Conservation (phyloP, 495 filamentous ascomycete species). For the Daldinia childiae region DNA sequence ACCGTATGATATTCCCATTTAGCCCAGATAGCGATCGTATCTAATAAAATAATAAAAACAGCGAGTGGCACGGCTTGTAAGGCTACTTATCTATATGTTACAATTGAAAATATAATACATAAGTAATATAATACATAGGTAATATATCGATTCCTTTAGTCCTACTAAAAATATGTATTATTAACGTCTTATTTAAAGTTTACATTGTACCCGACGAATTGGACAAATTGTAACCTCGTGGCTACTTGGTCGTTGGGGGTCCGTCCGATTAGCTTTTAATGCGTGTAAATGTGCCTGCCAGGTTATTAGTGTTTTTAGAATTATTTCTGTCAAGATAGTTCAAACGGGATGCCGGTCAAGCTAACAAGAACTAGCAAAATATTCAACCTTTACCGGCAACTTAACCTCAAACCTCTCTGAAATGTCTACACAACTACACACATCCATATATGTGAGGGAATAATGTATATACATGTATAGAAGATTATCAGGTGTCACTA, state of each 20-base stretch:
- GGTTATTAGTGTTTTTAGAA: constrained; percentile 1
- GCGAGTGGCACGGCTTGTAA: constrained; percentile 11
- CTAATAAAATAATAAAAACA: constrained; percentile 16
- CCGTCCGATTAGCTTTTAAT: constrained; percentile 14
- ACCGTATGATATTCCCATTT: constrained; percentile 18
- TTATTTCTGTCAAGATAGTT: neutral
- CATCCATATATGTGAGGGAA: constrained; percentile 1
- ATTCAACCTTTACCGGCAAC: constrained; percentile 22
- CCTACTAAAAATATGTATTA: constrained; percentile 1
- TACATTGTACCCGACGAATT: constrained; percentile 33
- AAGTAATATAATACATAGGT: too few relatives aligned
- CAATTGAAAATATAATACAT: constrained; percentile 10
- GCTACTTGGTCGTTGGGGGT: constrained; percentile 28
- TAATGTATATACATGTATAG: constrained; percentile 9
- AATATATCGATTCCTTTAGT: neutral
- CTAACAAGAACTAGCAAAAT: neutral
- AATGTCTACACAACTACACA: neutral
- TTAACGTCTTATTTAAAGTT: constrained; percentile 24
- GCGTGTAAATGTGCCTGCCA: neutral
- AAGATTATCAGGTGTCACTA: constrained; percentile 7
- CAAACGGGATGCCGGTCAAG: constrained; percentile 18
- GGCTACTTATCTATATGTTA: constrained; percentile 28
- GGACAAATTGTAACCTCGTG: constrained; percentile 30
- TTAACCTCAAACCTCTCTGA: constrained; percentile 8
- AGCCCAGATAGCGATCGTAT: constrained; percentile 20